Conservation (phyloP, 2,329 filamentous ascomycete genomes). For the Aspergillus amoenus region DNA sequence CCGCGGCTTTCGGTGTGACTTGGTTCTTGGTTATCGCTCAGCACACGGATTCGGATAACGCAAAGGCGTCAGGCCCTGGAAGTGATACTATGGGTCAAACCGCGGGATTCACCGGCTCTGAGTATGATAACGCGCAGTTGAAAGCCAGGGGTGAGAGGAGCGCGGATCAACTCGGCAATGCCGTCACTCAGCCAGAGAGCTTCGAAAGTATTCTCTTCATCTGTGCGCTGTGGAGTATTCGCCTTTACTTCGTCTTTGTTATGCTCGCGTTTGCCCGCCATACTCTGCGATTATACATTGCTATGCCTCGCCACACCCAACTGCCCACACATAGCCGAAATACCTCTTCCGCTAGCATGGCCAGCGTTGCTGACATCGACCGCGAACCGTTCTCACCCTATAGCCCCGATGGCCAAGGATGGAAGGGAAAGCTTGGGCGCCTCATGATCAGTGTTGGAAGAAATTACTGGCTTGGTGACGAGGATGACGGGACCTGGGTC, state of each 20-base stretch:
- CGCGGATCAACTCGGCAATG: conserved; percentile 57
- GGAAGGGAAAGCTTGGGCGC: conserved; percentile 75
- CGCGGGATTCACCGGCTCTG: conserved; percentile 64
- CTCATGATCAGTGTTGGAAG: conserved; percentile 71
- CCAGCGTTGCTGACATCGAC: conserved; percentile 46
- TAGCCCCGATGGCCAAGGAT: conserved; percentile 73
- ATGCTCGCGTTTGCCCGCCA: conserved; percentile 80
- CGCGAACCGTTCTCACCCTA: conserved; percentile 70
- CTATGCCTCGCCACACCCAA: conserved; percentile 39
- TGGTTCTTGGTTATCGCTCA: conserved; percentile 79
- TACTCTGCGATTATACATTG: conserved; percentile 64
- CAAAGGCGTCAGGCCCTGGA: conserved; percentile 48
- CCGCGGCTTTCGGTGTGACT: conserved; percentile 73
- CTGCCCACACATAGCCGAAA: conserved; percentile 44
- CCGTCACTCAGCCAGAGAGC: conserved; percentile 64
- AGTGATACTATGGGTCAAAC: conserved; percentile 60
- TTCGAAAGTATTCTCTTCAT: conserved; percentile 78
- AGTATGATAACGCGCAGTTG: conserved; percentile 61
- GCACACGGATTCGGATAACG: conserved; percentile 53
- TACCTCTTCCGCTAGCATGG: conserved; percentile 48
- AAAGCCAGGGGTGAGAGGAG: conserved; percentile 34
- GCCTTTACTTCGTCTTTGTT: conserved; percentile 80
- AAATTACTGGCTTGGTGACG: conserved; percentile 76
- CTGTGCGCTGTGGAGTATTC: conserved; percentile 68
- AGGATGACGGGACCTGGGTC: conserved; percentile 62